These are phyloP conservation scores for Fusarium hainanense DNA, from an alignment of 2,329 filamentous ascomycete genomes.

Conservation along the genomic window DNA sequence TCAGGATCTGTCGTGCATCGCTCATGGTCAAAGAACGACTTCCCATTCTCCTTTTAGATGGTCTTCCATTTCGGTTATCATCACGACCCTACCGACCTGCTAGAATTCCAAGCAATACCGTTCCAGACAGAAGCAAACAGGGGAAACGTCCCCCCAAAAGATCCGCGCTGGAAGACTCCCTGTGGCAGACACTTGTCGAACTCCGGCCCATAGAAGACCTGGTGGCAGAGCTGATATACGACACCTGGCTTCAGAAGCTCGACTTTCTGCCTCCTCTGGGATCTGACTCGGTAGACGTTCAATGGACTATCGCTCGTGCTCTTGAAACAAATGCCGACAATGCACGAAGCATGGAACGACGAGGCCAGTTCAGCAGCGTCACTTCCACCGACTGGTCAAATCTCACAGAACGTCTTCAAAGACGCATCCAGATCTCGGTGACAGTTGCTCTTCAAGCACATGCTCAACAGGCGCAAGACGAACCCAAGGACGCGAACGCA, in stretches of 20 bases:
- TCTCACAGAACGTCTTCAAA: slow-evolving; percentile 40
- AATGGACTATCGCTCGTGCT: slow-evolving; percentile 37
- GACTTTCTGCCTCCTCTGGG: slow-evolving; percentile 33
- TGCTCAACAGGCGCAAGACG: slow-evolving; percentile 12
- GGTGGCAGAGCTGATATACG: slow-evolving; percentile 43
- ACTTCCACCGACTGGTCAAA: slow-evolving; percentile 37
- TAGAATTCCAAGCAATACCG: slow-evolving; percentile 6
- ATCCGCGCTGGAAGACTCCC: slow-evolving; percentile 36
- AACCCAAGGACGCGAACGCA: slow-evolving; percentile 49
- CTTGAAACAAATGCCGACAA: slow-evolving; percentile 45
- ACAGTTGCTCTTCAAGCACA: slow-evolving; percentile 13
- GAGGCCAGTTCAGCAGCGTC: slow-evolving; percentile 25
- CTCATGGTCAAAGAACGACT: slow-evolving; percentile 36
- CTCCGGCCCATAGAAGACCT: slow-evolving; percentile 26
- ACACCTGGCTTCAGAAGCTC: slow-evolving; percentile 44
- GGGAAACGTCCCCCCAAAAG: slow-evolving; percentile 3
- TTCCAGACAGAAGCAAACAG: neutral
- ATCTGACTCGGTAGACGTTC: slow-evolving; percentile 22
- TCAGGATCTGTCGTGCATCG: slow-evolving; percentile 41
- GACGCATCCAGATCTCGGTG: slow-evolving; percentile 37
- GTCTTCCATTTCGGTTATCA: slow-evolving; percentile 23
- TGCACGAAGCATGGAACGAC: slow-evolving; percentile 34
- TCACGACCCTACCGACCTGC: slow-evolving; percentile 10
- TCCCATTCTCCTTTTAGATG: slow-evolving; percentile 41
- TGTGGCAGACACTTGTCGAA: slow-evolving; percentile 37